These are phyloP conservation scores for Nigrospora osmanthi DNA, from an alignment of 2,329 filamentous ascomycete species.

Conservation along the genomic window DNA sequence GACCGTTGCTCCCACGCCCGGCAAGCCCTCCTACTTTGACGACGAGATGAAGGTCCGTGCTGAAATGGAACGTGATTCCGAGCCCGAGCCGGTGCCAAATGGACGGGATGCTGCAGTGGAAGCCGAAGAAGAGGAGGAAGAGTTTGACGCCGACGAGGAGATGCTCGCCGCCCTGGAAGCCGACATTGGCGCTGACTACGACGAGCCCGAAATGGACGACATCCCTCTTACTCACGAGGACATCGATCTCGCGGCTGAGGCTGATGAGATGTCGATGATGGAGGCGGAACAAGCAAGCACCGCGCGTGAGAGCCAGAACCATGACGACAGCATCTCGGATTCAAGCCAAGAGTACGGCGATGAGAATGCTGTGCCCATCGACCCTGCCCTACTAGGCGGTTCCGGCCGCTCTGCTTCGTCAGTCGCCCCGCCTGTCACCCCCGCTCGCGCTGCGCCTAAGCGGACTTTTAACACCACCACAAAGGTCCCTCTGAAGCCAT, in stretches of 20 bases:
- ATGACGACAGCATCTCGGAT: slow-evolving; percentile 47
- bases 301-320: slow-evolving; percentile 18
- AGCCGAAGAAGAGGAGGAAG: slow-evolving; percentile 9
- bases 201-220: slow-evolving; percentile 33
- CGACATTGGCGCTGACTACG: slow-evolving; percentile 26
- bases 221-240: slow-evolving; percentile 46
- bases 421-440: slow-evolving; percentile 42
- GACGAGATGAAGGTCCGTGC: slow-evolving; percentile 43
- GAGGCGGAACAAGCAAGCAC: slow-evolving; percentile 33
- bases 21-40: slow-evolving; percentile 48
- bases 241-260: slow-evolving; percentile 47
- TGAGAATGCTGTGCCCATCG: slow-evolving; percentile 53
- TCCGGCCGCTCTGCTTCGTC: slow-evolving; percentile 7
- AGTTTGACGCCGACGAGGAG: slow-evolving; percentile 23
- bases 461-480: slow-evolving; percentile 64
- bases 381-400: slow-evolving; percentile 33
- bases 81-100: too few species aligned
- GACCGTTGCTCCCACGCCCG: slow-evolving; percentile 24
- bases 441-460: slow-evolving; percentile 38
- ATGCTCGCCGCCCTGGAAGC: slow-evolving; percentile 25
- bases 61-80: slow-evolving; percentile 1
- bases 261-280: slow-evolving; percentile 51
- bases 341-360: slow-evolving; percentile 60
- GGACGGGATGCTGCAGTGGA: neutral
- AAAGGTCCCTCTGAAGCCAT: slow-evolving; percentile 67